Percentiles rank a stretch among this genome's conserved stretches.
Evolutionary conservation across 345 rosid genomes (phyloP).

Genomic region (Dipteronia sinensis): DNA sequence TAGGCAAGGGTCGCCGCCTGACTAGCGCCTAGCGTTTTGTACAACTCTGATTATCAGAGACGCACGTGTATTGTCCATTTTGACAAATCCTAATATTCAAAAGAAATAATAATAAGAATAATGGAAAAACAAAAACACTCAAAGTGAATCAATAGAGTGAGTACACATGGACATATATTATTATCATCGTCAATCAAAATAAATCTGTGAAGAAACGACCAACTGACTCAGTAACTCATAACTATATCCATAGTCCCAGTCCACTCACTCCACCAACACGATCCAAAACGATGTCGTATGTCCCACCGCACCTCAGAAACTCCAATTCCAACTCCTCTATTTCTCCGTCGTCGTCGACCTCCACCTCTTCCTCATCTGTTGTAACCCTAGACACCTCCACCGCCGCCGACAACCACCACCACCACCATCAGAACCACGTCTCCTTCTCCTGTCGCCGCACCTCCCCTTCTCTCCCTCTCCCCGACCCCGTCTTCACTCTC

Average conservation of each 20-base stretch:
- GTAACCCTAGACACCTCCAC: constrained; percentile 20
- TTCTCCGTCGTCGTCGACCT: background rate
- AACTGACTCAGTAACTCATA: background rate
- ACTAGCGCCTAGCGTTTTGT: no score
- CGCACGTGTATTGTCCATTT: no score
- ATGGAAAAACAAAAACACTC: no score
- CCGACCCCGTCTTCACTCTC: constrained; percentile 30
- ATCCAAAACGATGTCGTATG: constrained; percentile 36
- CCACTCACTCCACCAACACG: background rate
- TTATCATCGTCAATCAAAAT: no score
- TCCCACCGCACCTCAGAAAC: constrained; percentile 40
- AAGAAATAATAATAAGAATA: no score
- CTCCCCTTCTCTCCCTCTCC: constrained; percentile 20
- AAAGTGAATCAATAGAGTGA: no score
- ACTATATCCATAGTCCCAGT: background rate
- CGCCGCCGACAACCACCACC: constrained; percentile 14
- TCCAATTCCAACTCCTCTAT: constrained; percentile 14
- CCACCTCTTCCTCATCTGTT: constrained; percentile 1
- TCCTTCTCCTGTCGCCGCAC: constrained; percentile 19
- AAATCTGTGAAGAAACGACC: background rate
- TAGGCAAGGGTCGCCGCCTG: no score
- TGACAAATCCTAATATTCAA: no score
- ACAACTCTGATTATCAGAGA: no score
- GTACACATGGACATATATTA: no score
- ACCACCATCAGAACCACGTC: background rate